Conservation (phyloP, 73 alveolate species). For the Blepharisma stoltei region DNA sequence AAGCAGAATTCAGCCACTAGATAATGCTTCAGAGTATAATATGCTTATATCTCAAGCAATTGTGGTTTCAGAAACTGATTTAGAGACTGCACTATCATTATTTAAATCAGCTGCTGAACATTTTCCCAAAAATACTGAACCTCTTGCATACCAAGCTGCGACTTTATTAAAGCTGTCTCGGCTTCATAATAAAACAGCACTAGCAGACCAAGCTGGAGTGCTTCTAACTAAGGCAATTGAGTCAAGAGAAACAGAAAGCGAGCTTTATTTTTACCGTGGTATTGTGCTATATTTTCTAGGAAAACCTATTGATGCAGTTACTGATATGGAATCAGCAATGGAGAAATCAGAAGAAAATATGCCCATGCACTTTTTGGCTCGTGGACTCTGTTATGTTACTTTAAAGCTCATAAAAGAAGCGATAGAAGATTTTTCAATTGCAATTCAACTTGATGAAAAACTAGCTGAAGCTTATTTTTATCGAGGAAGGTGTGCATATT, state of each 20-base stretch:
- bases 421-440: conserved; percentile 39
- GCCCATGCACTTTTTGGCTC: conserved; percentile 37
- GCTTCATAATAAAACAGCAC: conserved; percentile 24
- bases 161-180: conserved; percentile 39
- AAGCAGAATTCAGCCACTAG: conserved; percentile 22
- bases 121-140: conserved; percentile 49
- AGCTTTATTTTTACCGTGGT: conserved; percentile 43
- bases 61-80: conserved; percentile 34
- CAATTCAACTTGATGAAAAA: conserved; percentile 42
- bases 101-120: conserved; percentile 43
- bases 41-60: conserved; percentile 49
- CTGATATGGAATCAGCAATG: conserved; percentile 46
- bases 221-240: conserved; percentile 39
- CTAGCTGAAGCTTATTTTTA: conserved; percentile 44
- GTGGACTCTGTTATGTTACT: conserved; percentile 48
- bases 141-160: conserved; percentile 44
- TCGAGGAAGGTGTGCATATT: conserved; percentile 28
- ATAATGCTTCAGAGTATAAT: conserved; percentile 41
- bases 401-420: conserved; percentile 36
- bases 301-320: conserved; percentile 34
- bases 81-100: conserved; percentile 34
- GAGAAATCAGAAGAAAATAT: conserved; percentile 51
- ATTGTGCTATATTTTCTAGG: conserved; percentile 41
- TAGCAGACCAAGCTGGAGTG: conserved; percentile 27
- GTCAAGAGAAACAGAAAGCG: conserved; percentile 39